Evolutionary conservation across 106 monocot genomes (phyloP).

Genomic region (Triglochin maritima): DNA sequence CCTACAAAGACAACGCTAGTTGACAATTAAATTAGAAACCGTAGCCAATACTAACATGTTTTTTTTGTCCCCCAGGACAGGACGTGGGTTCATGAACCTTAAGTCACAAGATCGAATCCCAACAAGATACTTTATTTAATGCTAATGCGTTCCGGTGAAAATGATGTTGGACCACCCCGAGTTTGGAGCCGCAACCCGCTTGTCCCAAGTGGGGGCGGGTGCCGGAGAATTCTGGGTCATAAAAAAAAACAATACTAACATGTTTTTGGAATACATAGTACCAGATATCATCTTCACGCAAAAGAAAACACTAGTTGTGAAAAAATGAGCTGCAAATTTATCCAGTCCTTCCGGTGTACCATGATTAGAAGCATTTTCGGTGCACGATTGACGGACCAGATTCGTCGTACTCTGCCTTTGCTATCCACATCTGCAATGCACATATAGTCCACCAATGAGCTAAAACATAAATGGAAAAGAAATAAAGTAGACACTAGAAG

Average conservation of each 20-base stretch:
- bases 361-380: conserved; percentile 21
- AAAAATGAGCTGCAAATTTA: conserved; percentile 2
- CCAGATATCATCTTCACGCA: neutral
- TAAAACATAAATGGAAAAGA: neutral
- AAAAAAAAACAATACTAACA: neutral
- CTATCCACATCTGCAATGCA: conserved; percentile 23
- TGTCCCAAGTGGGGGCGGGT: no score
- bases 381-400: conserved; percentile 26
- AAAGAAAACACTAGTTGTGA: conserved; percentile 1
- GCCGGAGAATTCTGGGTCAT: no score
- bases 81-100: no score
- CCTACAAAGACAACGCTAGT: neutral
- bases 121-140: no score
- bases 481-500: neutral
- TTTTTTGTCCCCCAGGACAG: no score
- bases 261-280: neutral
- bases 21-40: neutral
- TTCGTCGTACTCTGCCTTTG: conserved; percentile 23
- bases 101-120: no score
- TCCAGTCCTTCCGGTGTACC: neutral
- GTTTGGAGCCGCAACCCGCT: no score
- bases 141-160: no score
- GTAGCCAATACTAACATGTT: no score
- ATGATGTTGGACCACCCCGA: no score
- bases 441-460: neutral